These are phyloP conservation scores for Malus domestica DNA, from an alignment of 306 rosid species.

Conservation along the genomic window ASM211411v1 NC_041796.1:12958001-12958500, in stretches of 20 bases:
- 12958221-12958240: slow-evolving; percentile 82
- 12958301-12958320: slow-evolving; percentile 62
- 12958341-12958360: slow-evolving; percentile 77
- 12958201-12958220: slow-evolving; percentile 94
- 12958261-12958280: slow-evolving; percentile 79
- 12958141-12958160: slow-evolving; percentile 70
- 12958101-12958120: slow-evolving; percentile 72
- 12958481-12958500: slow-evolving; percentile 74
- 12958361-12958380: slow-evolving; percentile 98
- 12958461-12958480: slow-evolving; percentile 86
- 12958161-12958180: slow-evolving; percentile 66
- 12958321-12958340: slow-evolving; percentile 64
- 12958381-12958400: slow-evolving; percentile 88
- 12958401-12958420: slow-evolving; percentile 95
- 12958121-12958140: slow-evolving; percentile 78
- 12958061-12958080: slow-evolving; percentile 88
- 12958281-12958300: slow-evolving; percentile 73
- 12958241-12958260: slow-evolving; percentile 86
- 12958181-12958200: slow-evolving; percentile 87
- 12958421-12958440: slow-evolving; percentile 85
- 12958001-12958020: slow-evolving; percentile 15
- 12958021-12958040: slow-evolving; percentile 20
- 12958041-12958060: slow-evolving; percentile 41
- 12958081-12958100: slow-evolving; percentile 98
- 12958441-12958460: slow-evolving; percentile 88